Conservation (phyloP, 768 basidiomycete species). For the Leccinum boreale region DNA sequence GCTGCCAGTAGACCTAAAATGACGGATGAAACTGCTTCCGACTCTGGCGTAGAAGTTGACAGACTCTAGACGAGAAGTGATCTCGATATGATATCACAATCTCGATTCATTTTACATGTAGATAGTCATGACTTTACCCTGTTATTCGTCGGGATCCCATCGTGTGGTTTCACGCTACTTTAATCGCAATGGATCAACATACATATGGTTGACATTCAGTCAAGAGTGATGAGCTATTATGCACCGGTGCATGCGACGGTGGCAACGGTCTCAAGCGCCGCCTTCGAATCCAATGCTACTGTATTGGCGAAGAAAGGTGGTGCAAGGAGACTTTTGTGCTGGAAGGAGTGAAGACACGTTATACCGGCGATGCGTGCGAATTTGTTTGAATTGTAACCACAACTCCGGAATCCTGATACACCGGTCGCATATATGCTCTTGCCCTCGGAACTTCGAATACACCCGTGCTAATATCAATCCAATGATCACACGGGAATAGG, state of each 20-base stretch:
- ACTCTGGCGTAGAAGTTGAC: conserved; percentile 65
- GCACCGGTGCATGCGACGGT: background rate
- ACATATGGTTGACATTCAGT: background rate
- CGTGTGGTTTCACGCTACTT: background rate
- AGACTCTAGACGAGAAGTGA: conserved; percentile 26
- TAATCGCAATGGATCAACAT: background rate
- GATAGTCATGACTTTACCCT: conserved; percentile 6
- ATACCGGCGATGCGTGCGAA: too few relatives aligned
- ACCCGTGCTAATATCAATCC: background rate
- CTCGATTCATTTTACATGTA: conserved; percentile 1
- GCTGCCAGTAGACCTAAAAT: conserved; percentile 68
- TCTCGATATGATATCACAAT: conserved; percentile 3
- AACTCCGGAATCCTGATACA: too few relatives aligned
- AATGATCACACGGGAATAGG: background rate
- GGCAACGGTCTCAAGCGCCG: background rate
- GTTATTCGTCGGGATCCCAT: background rate
- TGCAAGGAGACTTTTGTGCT: background rate
- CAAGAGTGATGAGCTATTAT: background rate
- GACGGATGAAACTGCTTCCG: conserved; percentile 52
- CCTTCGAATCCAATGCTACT: background rate
- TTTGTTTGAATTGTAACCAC: background rate
- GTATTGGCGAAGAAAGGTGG: background rate
- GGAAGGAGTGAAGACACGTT: too few relatives aligned
- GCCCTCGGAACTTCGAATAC: background rate
- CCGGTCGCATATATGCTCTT: background rate